phyloP scores from a whole-genome alignment of 495 filamentous ascomycete genomes.

The Opeltia flavorubescens region DNA sequence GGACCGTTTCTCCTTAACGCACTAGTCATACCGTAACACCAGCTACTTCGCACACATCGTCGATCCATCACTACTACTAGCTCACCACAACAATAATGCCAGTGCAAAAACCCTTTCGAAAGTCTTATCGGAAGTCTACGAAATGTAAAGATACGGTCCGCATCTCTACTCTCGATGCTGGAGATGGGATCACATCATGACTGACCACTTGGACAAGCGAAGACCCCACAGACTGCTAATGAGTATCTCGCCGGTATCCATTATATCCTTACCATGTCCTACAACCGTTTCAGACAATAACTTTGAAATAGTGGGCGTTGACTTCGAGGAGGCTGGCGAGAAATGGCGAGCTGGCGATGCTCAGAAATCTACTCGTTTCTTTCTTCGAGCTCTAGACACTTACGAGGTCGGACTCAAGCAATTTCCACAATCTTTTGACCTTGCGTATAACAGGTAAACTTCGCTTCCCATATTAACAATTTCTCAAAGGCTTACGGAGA shows the following conservation, averaged over 20 bases:
- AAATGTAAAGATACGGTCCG: background rate
- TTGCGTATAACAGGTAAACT: constrained; percentile 59
- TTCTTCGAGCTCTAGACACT: constrained; percentile 47
- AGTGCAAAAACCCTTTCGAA: constrained; percentile 33
- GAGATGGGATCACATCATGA: background rate
- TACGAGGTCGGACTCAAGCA: constrained; percentile 47
- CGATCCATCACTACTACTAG: too few species aligned
- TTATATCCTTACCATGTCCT: background rate
- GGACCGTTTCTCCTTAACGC: too few species aligned
- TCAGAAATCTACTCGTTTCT: constrained; percentile 53
- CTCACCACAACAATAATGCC: too few species aligned
- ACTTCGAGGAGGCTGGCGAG: constrained; percentile 53
- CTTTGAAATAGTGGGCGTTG: constrained; percentile 39
- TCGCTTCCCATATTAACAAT: background rate
- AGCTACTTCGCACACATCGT: too few species aligned
- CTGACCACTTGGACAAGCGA: constrained; percentile 6
- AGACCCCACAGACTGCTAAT: constrained; percentile 45
- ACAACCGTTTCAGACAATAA: background rate
- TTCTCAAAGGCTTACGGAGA: constrained; percentile 8
- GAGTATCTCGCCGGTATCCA: constrained; percentile 42
- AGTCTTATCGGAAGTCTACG: background rate
- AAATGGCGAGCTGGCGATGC: constrained; percentile 64
- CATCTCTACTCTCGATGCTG: background rate
- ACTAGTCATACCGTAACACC: too few species aligned
- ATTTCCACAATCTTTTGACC: constrained; percentile 46